phyloP scores from a whole-genome alignment of 2,329 filamentous ascomycete species.

The Grosmannia penicillata region DNA sequence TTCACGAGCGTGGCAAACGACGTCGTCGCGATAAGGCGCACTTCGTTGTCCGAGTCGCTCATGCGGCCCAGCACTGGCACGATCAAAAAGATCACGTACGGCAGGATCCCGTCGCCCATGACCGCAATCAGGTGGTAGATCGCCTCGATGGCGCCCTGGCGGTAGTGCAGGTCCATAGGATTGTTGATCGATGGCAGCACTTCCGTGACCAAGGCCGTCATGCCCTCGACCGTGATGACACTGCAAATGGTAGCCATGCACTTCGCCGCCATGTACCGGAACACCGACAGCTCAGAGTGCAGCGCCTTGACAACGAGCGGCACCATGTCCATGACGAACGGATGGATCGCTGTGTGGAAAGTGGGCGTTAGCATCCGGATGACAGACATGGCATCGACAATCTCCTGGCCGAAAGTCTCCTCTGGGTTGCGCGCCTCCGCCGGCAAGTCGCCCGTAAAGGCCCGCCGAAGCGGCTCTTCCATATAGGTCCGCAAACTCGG shows the following conservation, averaged over 20 bases:
- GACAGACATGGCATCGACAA: conserved; percentile 87
- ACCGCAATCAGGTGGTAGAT: conserved; percentile 96
- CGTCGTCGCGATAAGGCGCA: conserved; percentile 85
- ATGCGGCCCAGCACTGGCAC: conserved; percentile 93
- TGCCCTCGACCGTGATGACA: conserved; percentile 84
- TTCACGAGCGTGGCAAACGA: conserved; percentile 96
- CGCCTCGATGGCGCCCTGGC: conserved; percentile 87
- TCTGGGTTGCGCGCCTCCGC: conserved; percentile 58
- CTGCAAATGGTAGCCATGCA: conserved; percentile 96
- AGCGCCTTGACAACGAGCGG: conserved; percentile 78
- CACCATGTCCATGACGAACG: conserved; percentile 70
- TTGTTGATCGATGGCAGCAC: conserved; percentile 88
- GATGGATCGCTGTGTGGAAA: conserved; percentile 57
- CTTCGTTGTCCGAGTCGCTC: conserved; percentile 96
- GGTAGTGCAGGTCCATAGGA: conserved; percentile 70
- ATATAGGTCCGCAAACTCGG: conserved; percentile 72
- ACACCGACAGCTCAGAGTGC: conserved; percentile 76
- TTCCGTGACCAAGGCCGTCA: conserved; percentile 89
- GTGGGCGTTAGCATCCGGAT: conserved; percentile 89
- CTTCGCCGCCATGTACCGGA: conserved; percentile 93
- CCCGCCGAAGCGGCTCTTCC: conserved; percentile 60
- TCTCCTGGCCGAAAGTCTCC: conserved; percentile 69
- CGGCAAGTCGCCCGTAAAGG: conserved; percentile 60
- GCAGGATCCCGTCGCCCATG: conserved; percentile 91
- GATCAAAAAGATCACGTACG: conserved; percentile 97